Conservation (phyloP, 768 basidiomycete genomes). For the Candolleomyces aberdarensis region DNA sequence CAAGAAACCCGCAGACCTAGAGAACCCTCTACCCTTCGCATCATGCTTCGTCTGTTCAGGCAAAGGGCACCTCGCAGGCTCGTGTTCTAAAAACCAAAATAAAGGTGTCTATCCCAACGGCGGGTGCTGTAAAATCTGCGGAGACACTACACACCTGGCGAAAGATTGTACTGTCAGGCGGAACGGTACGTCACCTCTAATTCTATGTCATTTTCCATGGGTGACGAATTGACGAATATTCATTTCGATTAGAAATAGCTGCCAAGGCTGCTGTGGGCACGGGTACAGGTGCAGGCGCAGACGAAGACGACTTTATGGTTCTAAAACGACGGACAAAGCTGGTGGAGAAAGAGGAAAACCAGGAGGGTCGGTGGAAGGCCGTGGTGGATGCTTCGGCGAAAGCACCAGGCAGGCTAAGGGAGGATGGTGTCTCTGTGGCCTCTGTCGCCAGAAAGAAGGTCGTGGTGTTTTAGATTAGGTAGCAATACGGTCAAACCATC, state of each 20-base stretch:
- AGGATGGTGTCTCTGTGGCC: no score
- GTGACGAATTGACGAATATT: no score
- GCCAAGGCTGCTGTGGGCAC: conserved; percentile 38
- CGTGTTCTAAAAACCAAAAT: conserved; percentile 75
- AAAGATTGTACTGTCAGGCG: conserved; percentile 73
- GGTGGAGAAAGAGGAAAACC: conserved; percentile 42
- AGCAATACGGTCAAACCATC: no score
- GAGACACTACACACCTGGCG: conserved; percentile 80
- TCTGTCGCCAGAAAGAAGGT: no score
- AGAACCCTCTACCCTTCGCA: conserved; percentile 78
- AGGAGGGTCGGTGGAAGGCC: conserved; percentile 39
- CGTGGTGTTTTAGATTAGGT: no score
- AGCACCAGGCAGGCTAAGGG: neutral
- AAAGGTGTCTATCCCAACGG: conserved; percentile 90
- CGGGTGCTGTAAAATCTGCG: conserved; percentile 87
- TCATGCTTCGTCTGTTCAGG: conserved; percentile 88
- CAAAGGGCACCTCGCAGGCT: conserved; percentile 81
- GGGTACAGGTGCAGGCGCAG: conserved; percentile 66
- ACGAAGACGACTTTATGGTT: conserved; percentile 93
- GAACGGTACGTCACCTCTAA: conserved; percentile 37
- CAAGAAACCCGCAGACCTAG: conserved; percentile 56
- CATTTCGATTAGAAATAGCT: conserved; percentile 31
- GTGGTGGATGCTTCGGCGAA: neutral
- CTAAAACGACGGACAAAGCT: conserved; percentile 64
- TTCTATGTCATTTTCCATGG: no score